These are phyloP conservation scores for Agarophyton chilense DNA, from an alignment of 23 red algal species.

Conservation along the genomic window DNA sequence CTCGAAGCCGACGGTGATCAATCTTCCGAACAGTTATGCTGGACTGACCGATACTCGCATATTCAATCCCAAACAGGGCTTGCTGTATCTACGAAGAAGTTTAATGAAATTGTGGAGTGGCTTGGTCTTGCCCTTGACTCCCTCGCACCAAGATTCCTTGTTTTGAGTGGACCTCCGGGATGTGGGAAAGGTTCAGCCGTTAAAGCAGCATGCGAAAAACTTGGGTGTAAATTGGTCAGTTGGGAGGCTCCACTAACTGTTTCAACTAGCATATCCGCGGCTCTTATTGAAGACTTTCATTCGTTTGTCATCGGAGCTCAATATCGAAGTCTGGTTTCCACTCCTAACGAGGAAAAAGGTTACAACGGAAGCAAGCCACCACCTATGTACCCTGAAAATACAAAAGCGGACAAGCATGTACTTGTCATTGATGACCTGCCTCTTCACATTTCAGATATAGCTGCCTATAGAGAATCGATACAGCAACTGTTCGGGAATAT, in stretches of 20 bases:
- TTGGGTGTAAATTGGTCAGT: background rate
- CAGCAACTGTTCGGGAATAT: slow-evolving; percentile 23
- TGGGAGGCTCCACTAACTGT: slow-evolving; percentile 53
- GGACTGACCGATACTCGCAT: slow-evolving; percentile 34
- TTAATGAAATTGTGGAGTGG: slow-evolving; percentile 61
- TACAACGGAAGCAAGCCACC: background rate
- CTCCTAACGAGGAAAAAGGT: background rate
- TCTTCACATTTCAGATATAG: slow-evolving; percentile 11
- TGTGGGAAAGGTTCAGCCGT: slow-evolving; percentile 56
- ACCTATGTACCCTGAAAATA: background rate
- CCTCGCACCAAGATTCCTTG: slow-evolving; percentile 34
- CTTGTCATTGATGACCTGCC: slow-evolving; percentile 68
- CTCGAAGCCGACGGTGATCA: background rate
- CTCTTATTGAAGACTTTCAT: slow-evolving; percentile 51
- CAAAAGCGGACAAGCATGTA: background rate
- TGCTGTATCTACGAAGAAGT: slow-evolving; percentile 40
- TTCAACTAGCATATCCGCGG: background rate
- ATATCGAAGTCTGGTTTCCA: slow-evolving; percentile 30
- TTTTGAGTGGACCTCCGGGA: slow-evolving; percentile 58
- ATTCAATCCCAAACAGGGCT: slow-evolving; percentile 35
- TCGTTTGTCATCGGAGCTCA: slow-evolving; percentile 56
- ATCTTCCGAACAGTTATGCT: background rate
- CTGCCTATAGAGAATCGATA: background rate
- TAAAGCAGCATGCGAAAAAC: slow-evolving; percentile 4
- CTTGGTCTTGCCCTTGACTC: slow-evolving; percentile 26